Percentiles rank a stretch among this genome's conserved stretches.
Conservation (phyloP, 352 stramenopile species). For the Pythium apleroticum region DNA sequence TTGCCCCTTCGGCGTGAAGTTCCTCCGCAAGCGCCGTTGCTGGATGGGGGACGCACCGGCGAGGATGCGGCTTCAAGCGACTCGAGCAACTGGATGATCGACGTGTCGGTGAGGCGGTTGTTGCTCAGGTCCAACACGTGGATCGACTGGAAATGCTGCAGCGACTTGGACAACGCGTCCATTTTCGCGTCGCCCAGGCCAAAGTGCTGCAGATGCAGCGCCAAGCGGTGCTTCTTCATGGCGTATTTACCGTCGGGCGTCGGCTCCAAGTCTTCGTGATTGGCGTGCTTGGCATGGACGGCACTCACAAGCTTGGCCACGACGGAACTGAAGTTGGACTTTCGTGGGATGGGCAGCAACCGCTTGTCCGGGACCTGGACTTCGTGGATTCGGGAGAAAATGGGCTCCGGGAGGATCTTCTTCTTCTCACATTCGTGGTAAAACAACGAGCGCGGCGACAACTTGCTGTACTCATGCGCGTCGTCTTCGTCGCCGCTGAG, state of each 20-base stretch:
- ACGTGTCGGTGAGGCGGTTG: slow-evolving; percentile 66
- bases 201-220: slow-evolving; percentile 68
- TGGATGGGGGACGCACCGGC: not conserved
- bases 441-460: slow-evolving; percentile 69
- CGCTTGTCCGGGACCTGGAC: slow-evolving; percentile 13
- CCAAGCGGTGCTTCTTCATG: slow-evolving; percentile 45
- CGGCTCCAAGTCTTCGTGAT: slow-evolving; percentile 32
- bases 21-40: slow-evolving; percentile 2
- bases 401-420: slow-evolving; percentile 58
- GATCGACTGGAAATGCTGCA: slow-evolving; percentile 58
- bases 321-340: slow-evolving; percentile 33
- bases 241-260: slow-evolving; percentile 26
- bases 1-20: slow-evolving; percentile 27
- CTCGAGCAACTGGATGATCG: slow-evolving; percentile 62
- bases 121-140: slow-evolving; percentile 64
- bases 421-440: slow-evolving; percentile 64
- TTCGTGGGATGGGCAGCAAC: slow-evolving; percentile 6
- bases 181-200: slow-evolving; percentile 65
- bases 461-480: slow-evolving; percentile 21
- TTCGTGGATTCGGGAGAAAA: slow-evolving; percentile 73
- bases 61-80: slow-evolving; percentile 32
- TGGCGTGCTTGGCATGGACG: slow-evolving; percentile 31
- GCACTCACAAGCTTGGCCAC: slow-evolving; percentile 41
- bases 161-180: slow-evolving; percentile 51
- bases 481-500: slow-evolving; percentile 20